Evolutionary conservation across 2,329 filamentous ascomycete genomes (phyloP).

Genomic region (Sclerotinia nivalis): DNA sequence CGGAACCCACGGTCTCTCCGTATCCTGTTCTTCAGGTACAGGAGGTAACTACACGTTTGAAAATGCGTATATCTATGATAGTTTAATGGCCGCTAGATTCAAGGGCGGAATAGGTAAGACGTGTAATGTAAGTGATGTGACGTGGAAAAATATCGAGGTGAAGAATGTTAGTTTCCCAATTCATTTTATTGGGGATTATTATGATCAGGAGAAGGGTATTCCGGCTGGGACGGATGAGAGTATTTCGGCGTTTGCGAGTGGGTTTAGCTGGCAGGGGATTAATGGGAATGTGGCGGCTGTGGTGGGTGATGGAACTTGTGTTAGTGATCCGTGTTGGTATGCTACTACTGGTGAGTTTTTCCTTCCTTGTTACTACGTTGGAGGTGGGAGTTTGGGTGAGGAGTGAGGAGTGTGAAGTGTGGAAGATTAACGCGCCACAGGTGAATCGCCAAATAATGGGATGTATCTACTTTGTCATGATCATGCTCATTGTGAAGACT

Average conservation of each 20-base stretch:
- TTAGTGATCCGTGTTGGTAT: constrained; percentile 10
- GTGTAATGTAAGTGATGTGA: constrained; percentile 10
- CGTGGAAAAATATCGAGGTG: constrained; percentile 16
- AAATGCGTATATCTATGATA: constrained; percentile 16
- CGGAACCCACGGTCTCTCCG: constrained; percentile 9
- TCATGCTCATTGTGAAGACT: constrained; percentile 17
- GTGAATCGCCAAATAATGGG: constrained; percentile 14
- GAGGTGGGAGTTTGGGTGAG: background rate
- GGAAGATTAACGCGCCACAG: background rate
- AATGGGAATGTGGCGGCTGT: background rate
- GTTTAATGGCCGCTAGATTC: constrained; percentile 17
- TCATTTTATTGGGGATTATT: constrained; percentile 20
- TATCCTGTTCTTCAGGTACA: background rate
- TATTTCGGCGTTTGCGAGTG: constrained; percentile 4
- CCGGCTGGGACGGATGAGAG: background rate
- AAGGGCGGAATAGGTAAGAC: background rate
- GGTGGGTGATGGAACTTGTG: constrained; percentile 15
- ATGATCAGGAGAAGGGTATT: constrained; percentile 9
- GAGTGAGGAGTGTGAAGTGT: background rate
- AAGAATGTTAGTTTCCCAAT: constrained; percentile 17
- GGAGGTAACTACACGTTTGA: constrained; percentile 18
- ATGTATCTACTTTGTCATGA: constrained; percentile 16
- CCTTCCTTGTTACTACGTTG: background rate
- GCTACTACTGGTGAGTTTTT: constrained; percentile 14
- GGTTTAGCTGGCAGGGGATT: constrained; percentile 1